Evolutionary conservation across 192 early-diverging fungal genomes (phyloP).

Genomic region (Oehlia diaphana): DNA sequence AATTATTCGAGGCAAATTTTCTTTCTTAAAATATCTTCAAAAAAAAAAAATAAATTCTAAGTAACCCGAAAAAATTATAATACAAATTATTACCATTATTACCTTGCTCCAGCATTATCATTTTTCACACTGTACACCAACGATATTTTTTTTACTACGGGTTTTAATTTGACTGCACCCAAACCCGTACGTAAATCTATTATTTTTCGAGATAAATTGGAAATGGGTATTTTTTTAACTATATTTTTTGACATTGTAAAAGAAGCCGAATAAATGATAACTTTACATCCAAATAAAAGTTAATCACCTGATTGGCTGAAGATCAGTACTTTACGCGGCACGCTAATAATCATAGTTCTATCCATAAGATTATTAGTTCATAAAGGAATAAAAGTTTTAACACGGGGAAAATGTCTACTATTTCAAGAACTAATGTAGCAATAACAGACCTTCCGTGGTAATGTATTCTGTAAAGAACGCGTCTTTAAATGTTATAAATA

Average conservation of each 20-base stretch:
- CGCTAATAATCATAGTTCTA: too few relatives aligned
- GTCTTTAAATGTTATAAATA: background rate
- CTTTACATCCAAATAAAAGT: too few relatives aligned
- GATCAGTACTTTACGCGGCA: too few relatives aligned
- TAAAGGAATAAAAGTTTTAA: background rate
- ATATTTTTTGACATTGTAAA: background rate
- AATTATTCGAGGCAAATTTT: conserved; percentile 54
- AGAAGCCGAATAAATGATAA: too few relatives aligned
- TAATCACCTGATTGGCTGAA: too few relatives aligned
- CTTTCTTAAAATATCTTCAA: conserved; percentile 52
- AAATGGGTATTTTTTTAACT: background rate
- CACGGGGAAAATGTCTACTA: background rate
- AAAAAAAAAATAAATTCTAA: background rate
- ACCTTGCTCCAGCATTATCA: conserved; percentile 55
- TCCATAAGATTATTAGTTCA: too few relatives aligned
- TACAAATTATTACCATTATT: conserved; percentile 36
- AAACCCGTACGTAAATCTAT: conserved; percentile 48
- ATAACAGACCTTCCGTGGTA: background rate
- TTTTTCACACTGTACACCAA: conserved; percentile 44
- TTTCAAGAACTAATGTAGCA: background rate
- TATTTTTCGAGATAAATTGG: background rate
- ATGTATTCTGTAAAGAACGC: background rate
- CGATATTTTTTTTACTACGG: conserved; percentile 52
- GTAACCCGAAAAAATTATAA: background rate
- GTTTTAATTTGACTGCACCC: conserved; percentile 46